Conservation (phyloP, 352 stramenopile genomes). For the Phytophthora sp. region DNA sequence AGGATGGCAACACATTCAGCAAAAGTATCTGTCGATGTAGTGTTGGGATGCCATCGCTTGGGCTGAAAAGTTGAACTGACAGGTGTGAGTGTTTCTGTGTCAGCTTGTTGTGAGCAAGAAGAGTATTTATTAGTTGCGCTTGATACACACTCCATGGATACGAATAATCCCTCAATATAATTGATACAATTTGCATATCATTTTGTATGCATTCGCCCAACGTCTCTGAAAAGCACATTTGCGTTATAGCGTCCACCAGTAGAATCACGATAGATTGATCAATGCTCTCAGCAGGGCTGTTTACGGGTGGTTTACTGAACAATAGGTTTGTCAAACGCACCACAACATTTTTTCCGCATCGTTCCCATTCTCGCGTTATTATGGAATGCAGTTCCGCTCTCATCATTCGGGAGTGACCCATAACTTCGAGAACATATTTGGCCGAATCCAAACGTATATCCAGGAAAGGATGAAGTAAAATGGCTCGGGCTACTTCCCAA, state of each 20-base stretch:
- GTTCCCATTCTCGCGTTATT: slow-evolving; percentile 4
- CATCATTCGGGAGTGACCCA: neutral
- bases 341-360: slow-evolving; percentile 1
- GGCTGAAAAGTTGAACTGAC: neutral
- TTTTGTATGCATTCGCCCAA: slow-evolving; percentile 1
- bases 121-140: slow-evolving; percentile 3
- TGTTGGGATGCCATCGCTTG: neutral
- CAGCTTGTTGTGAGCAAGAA: too few species aligned
- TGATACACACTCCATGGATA: neutral
- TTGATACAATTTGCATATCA: neutral
- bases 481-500: slow-evolving; percentile 4
- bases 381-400: neutral
- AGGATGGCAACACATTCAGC: slow-evolving; percentile 5
- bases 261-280: neutral
- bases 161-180: neutral
- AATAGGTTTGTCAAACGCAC: slow-evolving; percentile 7
- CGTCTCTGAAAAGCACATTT: neutral
- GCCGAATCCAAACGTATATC: neutral
- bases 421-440: slow-evolving; percentile 1
- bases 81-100: neutral
- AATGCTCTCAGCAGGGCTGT: neutral
- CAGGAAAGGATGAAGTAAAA: slow-evolving; percentile 1
- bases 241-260: neutral
- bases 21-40: neutral
- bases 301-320: neutral